Evolutionary conservation across 2,329 filamentous ascomycete genomes (phyloP), one percentile per base, ranked within the genome.

Genomic region (Colletotrichum higginsianum): DNA sequence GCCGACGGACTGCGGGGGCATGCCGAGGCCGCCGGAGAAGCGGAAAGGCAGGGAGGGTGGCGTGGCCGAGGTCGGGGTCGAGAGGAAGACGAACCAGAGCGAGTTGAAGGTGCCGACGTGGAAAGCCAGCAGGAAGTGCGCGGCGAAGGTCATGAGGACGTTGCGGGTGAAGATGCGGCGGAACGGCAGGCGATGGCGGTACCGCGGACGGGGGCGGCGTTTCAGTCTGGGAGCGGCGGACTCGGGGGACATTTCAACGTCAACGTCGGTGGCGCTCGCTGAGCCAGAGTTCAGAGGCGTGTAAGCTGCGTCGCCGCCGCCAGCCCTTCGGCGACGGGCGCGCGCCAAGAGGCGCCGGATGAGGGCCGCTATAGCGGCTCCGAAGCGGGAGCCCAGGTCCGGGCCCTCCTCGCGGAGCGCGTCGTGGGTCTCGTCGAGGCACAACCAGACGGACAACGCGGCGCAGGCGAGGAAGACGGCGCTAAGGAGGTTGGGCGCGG

Each of bases 71-170:
- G 79, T 75, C 0, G 92, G 91, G 0, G 92, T 93, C 1, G 93
- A 94, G 56, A 95, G 86, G 80, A 95, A 95, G 61, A 94, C 86
- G 72, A 93, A 93, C 84, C 91, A 94, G 55, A 95, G 87, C 2
- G 92, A 89, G 78, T 93, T 92, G 84, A 94, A 95, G 38, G 92
- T 91, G 71, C 91, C 92, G 76, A 94, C 86, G 80, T 95, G 93
- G 74, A 94, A 89, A 21, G 90, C 89, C 58, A 94, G 87, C 70
- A 94, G 86, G 75, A 92, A 92, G 74, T 93, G 91, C 11, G 88
- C 87, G n/a, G 91, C 74, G 3, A 95, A 78, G 0, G 87, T 89
- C 61, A 87, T 78, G 61, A 78, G 74, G 21, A 90, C 86, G 68
- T 90, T 89, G 57, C 81, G 84, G 4, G 85, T 90, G 76, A 90